A percentile compares a stretch with the other conserved stretches of the same genome.
These are phyloP conservation scores for Glycine latifolia DNA, from an alignment of 306 rosid genomes.

Conservation along the genomic window DNA sequence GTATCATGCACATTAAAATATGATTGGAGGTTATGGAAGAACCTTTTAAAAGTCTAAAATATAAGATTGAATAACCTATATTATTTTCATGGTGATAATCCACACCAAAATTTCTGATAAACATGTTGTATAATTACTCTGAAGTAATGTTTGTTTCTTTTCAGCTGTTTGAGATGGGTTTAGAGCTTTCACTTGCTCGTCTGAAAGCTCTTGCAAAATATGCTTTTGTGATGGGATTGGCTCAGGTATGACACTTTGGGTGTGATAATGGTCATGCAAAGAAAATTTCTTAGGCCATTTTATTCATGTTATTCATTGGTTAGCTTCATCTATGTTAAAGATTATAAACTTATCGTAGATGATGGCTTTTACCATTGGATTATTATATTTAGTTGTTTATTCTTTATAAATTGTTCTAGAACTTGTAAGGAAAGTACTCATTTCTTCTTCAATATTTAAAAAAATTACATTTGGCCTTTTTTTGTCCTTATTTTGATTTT, in stretches of 20 bases:
- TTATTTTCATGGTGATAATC: constrained; percentile 30
- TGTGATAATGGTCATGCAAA: constrained; percentile 19
- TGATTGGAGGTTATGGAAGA: constrained; percentile 35
- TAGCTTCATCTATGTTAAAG: constrained; percentile 6
- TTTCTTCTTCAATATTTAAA: constrained; percentile 25
- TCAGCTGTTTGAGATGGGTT: constrained; percentile 99
- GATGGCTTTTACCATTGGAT: constrained; percentile 26
- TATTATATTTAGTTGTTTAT: constrained; percentile 37
- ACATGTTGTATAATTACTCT: constrained; percentile 29
- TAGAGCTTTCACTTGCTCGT: constrained; percentile 98
- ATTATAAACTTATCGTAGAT: neutral
- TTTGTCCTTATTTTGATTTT: constrained; percentile 26
- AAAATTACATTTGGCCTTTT: neutral
- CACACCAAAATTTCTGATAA: neutral
- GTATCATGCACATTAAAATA: constrained; percentile 13
- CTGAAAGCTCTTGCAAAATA: constrained; percentile 96
- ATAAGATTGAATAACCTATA: constrained; percentile 13
- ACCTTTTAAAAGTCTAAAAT: constrained; percentile 26
- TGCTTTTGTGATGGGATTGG: constrained; percentile 96
- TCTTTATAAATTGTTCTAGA: constrained; percentile 18
- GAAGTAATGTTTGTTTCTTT: constrained; percentile 48
- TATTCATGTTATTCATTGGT: constrained; percentile 23
- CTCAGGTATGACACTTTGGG: constrained; percentile 76
- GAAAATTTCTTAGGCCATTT: constrained; percentile 26
- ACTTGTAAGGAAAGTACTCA: neutral